Evolutionary conservation across 345 rosid genomes (phyloP).

Genomic region (rapeseed (Brassica napus)): DNA sequence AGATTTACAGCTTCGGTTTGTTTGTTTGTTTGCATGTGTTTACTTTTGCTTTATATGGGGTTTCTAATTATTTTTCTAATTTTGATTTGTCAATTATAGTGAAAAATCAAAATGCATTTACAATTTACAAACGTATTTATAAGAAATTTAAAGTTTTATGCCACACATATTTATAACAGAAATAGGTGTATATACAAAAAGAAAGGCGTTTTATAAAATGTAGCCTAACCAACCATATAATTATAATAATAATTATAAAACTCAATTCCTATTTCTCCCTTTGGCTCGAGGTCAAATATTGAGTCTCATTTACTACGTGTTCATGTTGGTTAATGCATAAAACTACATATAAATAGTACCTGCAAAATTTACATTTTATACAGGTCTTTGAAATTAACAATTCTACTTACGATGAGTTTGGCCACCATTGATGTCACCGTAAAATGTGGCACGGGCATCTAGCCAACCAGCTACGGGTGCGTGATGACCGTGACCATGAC

Average conservation of each 20-base stretch:
- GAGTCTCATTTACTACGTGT: background rate
- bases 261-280: background rate
- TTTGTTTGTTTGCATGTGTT: background rate
- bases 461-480: background rate
- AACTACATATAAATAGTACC: background rate
- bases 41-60: background rate
- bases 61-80: background rate
- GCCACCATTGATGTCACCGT: background rate
- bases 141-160: background rate
- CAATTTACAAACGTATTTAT: background rate
- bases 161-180: background rate
- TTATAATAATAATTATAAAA: background rate
- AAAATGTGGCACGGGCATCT: background rate
- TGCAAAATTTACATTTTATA: background rate
- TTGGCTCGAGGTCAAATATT: background rate
- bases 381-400: background rate
- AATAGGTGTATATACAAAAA: background rate
- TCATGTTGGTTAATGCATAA: background rate
- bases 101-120: background rate
- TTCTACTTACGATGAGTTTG: background rate
- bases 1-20: background rate
- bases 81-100: background rate
- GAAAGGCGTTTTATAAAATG: background rate
- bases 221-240: background rate
- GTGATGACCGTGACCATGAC: background rate